Percentiles rank a stretch among this genome's conserved stretches.
phyloP scores from a whole-genome alignment of 257 asterid species.

The Salvia hispanica region DNA sequence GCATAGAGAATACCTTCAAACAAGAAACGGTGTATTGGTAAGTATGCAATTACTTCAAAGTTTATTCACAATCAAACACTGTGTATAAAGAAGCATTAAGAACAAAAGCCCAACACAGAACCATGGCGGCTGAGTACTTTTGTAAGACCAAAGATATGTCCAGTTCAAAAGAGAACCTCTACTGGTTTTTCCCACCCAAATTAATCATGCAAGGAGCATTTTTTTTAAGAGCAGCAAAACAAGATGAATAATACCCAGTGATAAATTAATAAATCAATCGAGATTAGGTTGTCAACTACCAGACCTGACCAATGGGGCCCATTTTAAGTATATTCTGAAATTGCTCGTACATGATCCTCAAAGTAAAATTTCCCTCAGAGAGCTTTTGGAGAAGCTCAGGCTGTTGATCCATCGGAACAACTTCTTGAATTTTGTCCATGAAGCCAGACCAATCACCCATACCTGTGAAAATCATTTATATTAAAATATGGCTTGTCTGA shows the following conservation, averaged over 20 bases:
- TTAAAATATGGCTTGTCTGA: neutral
- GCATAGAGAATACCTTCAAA: conserved; percentile 86
- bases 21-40: conserved; percentile 9
- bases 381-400: conserved; percentile 99
- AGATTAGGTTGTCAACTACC: conserved; percentile 33
- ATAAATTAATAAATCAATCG: conserved; percentile 1
- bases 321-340: conserved; percentile 84
- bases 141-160: neutral
- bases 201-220: conserved; percentile 10
- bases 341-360: conserved; percentile 94
- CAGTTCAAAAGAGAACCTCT: neutral
- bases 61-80: neutral
- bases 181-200: neutral
- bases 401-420: conserved; percentile 97
- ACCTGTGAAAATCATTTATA: conserved; percentile 43
- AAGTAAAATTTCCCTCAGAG: conserved; percentile 84
- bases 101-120: neutral
- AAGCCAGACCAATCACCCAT: conserved; percentile 99
- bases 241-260: neutral
- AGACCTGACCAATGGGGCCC: conserved; percentile 97
- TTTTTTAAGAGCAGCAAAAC: neutral
- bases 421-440: conserved; percentile 96
- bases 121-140: neutral
- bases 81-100: neutral
- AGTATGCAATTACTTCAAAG: neutral